Conservation (phyloP, 2,329 filamentous ascomycete species). For the Apiospora rasikravindrae region DNA sequence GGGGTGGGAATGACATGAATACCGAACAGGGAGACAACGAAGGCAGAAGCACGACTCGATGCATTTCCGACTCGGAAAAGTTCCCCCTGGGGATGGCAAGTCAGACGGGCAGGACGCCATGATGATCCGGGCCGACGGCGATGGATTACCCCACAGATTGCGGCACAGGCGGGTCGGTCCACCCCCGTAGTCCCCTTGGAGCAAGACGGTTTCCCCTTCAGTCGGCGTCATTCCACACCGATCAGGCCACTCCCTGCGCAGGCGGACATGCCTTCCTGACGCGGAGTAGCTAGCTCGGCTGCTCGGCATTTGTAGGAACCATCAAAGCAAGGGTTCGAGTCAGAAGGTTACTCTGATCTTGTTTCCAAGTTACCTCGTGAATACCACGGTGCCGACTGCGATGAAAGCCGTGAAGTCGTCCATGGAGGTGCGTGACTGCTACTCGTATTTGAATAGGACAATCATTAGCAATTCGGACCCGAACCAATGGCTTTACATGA, state of each 20-base stretch:
- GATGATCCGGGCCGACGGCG: background rate
- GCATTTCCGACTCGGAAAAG: too few relatives aligned
- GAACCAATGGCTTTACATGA: too few relatives aligned
- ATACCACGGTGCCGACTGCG: too few relatives aligned
- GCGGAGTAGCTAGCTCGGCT: background rate
- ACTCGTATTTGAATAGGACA: too few relatives aligned
- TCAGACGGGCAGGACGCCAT: background rate
- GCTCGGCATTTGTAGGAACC: background rate
- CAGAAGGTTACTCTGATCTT: background rate
- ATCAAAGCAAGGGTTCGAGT: background rate
- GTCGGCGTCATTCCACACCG: background rate
- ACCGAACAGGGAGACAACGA: too few relatives aligned
- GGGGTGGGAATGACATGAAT: too few relatives aligned
- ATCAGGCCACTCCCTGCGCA: background rate
- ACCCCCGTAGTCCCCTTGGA: background rate
- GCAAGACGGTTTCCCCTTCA: background rate
- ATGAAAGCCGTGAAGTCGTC: too few relatives aligned
- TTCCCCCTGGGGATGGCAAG: background rate
- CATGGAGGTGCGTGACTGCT: too few relatives aligned
- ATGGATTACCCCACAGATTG: background rate
- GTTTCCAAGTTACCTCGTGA: too few relatives aligned
- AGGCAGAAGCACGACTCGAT: too few relatives aligned
- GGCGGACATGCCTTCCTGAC: background rate
- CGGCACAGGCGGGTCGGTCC: background rate
- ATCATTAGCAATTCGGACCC: too few relatives aligned